Evolutionary conservation across 345 rosid genomes (phyloP).

Genomic region (Gossypium bickii): DNA sequence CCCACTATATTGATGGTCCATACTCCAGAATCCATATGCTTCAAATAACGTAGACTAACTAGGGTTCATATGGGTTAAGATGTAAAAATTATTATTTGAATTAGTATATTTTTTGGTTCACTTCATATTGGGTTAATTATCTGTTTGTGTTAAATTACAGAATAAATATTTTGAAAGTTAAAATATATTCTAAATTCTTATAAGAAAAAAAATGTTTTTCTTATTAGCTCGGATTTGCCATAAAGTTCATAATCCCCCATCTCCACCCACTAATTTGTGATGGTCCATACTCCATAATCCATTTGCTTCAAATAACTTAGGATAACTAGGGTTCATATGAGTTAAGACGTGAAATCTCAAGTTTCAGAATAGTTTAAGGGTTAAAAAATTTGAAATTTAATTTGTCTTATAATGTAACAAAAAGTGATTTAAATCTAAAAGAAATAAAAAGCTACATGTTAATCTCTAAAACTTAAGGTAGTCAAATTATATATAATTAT

Average conservation of each 20-base stretch:
- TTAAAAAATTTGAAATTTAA: no score
- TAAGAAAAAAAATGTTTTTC: background rate
- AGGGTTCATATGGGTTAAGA: background rate
- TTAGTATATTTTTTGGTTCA: no score
- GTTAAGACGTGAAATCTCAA: background rate
- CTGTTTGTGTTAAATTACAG: fast-evolving
- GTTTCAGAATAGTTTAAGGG: no score
- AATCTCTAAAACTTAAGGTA: no score
- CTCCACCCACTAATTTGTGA: background rate
- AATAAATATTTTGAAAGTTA: no score
- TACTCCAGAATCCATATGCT: background rate
- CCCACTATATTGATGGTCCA: background rate
- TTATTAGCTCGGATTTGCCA: background rate
- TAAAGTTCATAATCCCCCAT: no score
- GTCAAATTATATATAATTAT: no score
- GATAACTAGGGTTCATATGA: background rate
- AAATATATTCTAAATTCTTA: no score
- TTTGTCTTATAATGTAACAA: no score
- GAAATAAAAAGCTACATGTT: no score
- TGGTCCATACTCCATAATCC: background rate
- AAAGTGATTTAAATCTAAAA: no score
- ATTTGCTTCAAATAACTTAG: background rate
- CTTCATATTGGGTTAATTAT: no score
- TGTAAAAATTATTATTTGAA: background rate
- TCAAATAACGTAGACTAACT: background rate